phyloP scores from a whole-genome alignment of 257 asterid species.

The Solanum bukasovii region DNA sequence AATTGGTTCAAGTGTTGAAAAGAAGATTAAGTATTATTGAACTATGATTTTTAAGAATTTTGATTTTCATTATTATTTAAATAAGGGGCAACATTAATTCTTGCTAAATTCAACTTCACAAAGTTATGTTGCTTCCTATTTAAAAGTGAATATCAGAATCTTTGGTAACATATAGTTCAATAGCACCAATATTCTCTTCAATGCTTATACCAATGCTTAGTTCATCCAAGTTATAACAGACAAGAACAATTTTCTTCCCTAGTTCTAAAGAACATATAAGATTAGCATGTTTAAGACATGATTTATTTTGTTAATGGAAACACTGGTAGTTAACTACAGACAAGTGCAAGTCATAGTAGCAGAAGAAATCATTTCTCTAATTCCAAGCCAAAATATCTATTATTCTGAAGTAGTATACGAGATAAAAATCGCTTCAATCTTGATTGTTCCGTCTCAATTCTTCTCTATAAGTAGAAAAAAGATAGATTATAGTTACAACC shows the following conservation, averaged over 20 bases:
- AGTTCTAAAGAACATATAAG: slow-evolving; percentile 28
- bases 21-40: slow-evolving; percentile 19
- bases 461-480: background rate
- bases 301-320: background rate
- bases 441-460: background rate
- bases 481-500: background rate
- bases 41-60: slow-evolving; percentile 15
- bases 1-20: slow-evolving; percentile 44
- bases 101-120: background rate
- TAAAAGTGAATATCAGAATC: background rate
- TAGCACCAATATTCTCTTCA: slow-evolving; percentile 29
- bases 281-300: slow-evolving; percentile 52
- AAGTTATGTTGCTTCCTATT: background rate
- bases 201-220: slow-evolving; percentile 38
- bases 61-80: background rate
- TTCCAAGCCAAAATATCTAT: too few species aligned
- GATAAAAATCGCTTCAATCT: background rate
- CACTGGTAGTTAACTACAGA: too few species aligned
- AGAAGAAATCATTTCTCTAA: too few species aligned
- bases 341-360: too few species aligned
- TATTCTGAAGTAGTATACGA: too few species aligned
- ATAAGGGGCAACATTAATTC: background rate
- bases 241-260: slow-evolving; percentile 24
- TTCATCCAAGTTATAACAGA: slow-evolving; percentile 41
- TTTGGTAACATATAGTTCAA: slow-evolving; percentile 21